Evolutionary conservation across 305 asterid species (phyloP), one percentile per base, ranked within the genome.

Genomic region (Solanum hybrid): DNA sequence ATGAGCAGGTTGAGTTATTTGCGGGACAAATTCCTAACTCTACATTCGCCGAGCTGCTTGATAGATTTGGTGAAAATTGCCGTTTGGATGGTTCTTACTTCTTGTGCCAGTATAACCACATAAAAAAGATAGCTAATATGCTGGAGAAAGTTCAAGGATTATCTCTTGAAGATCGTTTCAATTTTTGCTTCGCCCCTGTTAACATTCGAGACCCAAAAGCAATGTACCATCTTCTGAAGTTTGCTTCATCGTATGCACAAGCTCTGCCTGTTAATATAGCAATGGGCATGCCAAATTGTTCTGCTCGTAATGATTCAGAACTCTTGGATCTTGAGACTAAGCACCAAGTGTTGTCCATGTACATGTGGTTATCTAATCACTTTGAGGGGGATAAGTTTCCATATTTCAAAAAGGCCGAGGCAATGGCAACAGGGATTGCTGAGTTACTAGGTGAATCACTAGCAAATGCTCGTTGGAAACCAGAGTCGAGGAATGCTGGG

Each of bases 261-360:
- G 89, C 93, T 90, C 94, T 94, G 89, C 99, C 99, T 3, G 99
- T 96, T 28, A 94, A 93, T 91, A 93, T 97, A 90, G 95, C 99
- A 35, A 96, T 97, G 99, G 98, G 99, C 57, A 91, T 95, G 91
- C 99, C 99, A 13, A 95, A 92, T 64, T 86, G 90, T 89, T 93
- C 95, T 77, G 99, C 99, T 86, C 93, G 96, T 71, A 96, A 92
- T 91, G 99, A 96, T 92, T 76, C 97, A 2, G 99, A 97, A 95
- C 99, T 97, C 89, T 91, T 96, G 94, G 99, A 96, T 93, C 99
- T 97, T 46, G 99, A 97, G 94, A 93, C 96, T 22, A 94, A 94
- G 94, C 98, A 97, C 93, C 98, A 96, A 93, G 98, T 97, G 39
- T 89, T 97, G 92, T 95, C 99, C 2, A 96, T 96, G 98, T 97